Conservation (phyloP, 352 stramenopile species). For the Thalassiosira delicatula region DNA sequence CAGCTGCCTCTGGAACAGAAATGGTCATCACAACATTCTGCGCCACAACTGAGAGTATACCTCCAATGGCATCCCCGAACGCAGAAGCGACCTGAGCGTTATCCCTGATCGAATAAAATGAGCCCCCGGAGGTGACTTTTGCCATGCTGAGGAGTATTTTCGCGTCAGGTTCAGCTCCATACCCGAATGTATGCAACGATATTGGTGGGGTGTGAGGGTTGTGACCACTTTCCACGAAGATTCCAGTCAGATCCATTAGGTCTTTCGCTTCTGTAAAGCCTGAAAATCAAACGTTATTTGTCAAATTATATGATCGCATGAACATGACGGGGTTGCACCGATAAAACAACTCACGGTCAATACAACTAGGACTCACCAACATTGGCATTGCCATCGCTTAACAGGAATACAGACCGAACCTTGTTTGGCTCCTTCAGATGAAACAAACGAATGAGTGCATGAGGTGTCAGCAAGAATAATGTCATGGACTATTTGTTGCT, state of each 20-base stretch:
- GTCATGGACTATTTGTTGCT: not conserved
- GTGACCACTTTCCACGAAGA: conserved; percentile 54
- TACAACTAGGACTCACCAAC: too few species aligned
- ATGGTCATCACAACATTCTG: conserved; percentile 78
- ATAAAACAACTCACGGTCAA: too few species aligned
- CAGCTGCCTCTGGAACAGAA: conserved; percentile 42
- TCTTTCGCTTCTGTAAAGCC: too few species aligned
- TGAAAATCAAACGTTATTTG: too few species aligned
- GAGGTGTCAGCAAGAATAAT: not conserved
- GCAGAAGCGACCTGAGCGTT: conserved; percentile 67
- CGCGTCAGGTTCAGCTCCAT: conserved; percentile 74
- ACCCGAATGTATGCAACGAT: conserved; percentile 81
- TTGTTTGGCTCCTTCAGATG: not conserved
- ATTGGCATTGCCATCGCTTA: not conserved
- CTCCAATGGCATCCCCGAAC: conserved; percentile 84
- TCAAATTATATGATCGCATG: too few species aligned
- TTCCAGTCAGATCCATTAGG: conserved; percentile 47
- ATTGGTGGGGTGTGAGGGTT: conserved; percentile 35
- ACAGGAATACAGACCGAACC: not conserved
- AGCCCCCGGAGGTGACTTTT: conserved; percentile 60
- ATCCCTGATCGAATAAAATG: conserved; percentile 75
- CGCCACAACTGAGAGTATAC: conserved; percentile 79
- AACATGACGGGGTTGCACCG: too few species aligned
- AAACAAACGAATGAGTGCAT: not conserved
- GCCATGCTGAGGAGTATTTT: conserved; percentile 69